Evolutionary conservation across 225 moss, liverwort and hornwort genomes (phyloP).

Genomic region (Pseudisothecium myosuroides): DNA sequence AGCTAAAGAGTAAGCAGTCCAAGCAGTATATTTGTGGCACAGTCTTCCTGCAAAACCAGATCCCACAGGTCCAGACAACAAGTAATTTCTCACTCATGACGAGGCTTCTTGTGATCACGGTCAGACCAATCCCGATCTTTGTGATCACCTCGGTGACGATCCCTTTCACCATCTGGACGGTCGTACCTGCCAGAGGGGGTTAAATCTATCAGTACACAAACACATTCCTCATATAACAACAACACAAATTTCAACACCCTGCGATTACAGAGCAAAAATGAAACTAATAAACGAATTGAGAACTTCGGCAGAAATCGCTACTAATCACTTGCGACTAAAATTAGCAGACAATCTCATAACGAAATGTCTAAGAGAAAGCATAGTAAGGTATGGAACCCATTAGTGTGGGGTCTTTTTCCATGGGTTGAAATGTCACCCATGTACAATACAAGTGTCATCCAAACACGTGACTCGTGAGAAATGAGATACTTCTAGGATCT

Average conservation of each 20-base stretch:
- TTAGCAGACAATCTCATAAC: background rate
- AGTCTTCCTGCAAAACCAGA: slow-evolving; percentile 1
- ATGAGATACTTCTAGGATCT: background rate
- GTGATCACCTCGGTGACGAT: slow-evolving; percentile 44
- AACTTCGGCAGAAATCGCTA: background rate
- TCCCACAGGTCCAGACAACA: background rate
- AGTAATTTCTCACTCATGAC: slow-evolving; percentile 25
- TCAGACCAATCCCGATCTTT: slow-evolving; percentile 53
- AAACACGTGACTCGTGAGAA: background rate
- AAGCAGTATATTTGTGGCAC: background rate
- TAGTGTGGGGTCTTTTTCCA: background rate
- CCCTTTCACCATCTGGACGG: slow-evolving; percentile 42
- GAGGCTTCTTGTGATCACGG: slow-evolving; percentile 46
- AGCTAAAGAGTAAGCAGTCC: background rate
- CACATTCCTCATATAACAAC: background rate
- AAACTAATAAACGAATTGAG: background rate
- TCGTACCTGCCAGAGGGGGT: slow-evolving; percentile 23
- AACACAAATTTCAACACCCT: background rate
- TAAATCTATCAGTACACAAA: background rate
- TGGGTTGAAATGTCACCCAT: background rate
- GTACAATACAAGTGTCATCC: background rate
- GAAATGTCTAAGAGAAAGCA: background rate
- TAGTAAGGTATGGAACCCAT: background rate
- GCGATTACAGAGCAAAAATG: background rate
- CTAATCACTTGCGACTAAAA: background rate